Conservation (phyloP, 2,329 filamentous ascomycete species). For the Dactylella cylindrospora region DNA sequence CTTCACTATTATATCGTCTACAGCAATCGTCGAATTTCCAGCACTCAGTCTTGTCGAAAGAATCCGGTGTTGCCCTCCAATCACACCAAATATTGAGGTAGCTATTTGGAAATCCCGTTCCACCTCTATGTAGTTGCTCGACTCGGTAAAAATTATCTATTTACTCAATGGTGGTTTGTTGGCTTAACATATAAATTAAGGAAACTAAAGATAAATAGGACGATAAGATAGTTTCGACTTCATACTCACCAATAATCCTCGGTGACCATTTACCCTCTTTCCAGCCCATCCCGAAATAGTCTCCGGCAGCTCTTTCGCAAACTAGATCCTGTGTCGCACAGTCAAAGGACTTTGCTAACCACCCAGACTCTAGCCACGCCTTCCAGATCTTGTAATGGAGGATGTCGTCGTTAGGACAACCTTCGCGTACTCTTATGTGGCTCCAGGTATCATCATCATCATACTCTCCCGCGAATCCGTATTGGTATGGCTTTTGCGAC, state of each 20-base stretch:
- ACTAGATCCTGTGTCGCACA: conserved; percentile 6
- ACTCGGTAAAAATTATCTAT: conserved; percentile 20
- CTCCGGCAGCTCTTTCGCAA: conserved; percentile 13
- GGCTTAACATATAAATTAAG: not conserved
- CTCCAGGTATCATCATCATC: conserved; percentile 14
- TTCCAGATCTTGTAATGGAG: not conserved
- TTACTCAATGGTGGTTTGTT: too few relatives aligned
- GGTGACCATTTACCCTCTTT: conserved; percentile 2
- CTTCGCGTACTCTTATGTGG: not conserved
- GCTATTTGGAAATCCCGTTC: conserved; percentile 1
- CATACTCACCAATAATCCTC: conserved; percentile 14
- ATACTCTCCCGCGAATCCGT: not conserved
- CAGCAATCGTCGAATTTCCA: conserved; percentile 1
- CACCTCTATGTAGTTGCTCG: conserved; percentile 13
- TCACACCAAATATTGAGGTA: conserved; percentile 20
- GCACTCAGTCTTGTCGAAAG: conserved; percentile 1
- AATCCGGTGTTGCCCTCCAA: not conserved
- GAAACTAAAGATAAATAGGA: not conserved
- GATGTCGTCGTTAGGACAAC: conserved; percentile 2
- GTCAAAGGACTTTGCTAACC: conserved; percentile 8
- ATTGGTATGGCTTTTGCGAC: too few relatives aligned
- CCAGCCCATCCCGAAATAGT: conserved; percentile 23
- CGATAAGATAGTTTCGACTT: not conserved
- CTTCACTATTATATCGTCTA: too few relatives aligned
- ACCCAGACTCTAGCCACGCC: conserved; percentile 20